Evolutionary conservation across 495 filamentous ascomycete species (phyloP), one percentile per base, ranked within the genome.

Genomic region (Clohesyomyces aquaticus): DNA sequence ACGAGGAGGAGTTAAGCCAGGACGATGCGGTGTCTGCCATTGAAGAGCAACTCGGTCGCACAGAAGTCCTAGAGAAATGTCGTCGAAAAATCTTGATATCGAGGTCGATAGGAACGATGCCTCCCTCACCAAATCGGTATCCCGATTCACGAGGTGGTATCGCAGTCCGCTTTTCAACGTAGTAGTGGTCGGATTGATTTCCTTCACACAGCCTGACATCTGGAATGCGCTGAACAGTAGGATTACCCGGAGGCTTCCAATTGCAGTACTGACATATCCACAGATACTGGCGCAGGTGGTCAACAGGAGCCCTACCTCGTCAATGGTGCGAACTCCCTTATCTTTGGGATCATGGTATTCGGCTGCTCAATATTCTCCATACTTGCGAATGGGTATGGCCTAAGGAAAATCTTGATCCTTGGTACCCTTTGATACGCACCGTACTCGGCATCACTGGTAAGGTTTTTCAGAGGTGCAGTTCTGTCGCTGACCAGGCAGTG

Each of bases 291-390:
- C 25, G 83, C 83, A 0, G 84, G 84, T 53, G 83, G 84, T 12
- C 78, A 80, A 55, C 80, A 84, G 23, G 77, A 75, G 38, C 83
- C 83, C 21, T 81, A 79, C 66, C 73, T 84, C 0, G 81, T 83
- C 47, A 85, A 85, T 71, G 83, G 81, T 10, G 79, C 82, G 0
- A 87, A 84, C 72, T 77, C 82, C 23, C 71, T 87, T 58, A 82
- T 82, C 0, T 87, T 80, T 59, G 76, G 78, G 18, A 76, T 85
- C 38, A 85, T 86, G 81, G 80, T 81, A 6, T 80, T 85, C 47
- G 74, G 78, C 9, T 83, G 81, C 65, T 77, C 80, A 18, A 67
- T 85, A 50, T 82, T 81, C 48, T 77, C 77, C 14, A 77, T 81
- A 23, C 71, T 83, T 1, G 77, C 77, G 6, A 87, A 85, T 69